These are phyloP conservation scores for Crithidia mellificae DNA, from an alignment of 208 protist genomes.

Conservation along the genomic window DNA sequence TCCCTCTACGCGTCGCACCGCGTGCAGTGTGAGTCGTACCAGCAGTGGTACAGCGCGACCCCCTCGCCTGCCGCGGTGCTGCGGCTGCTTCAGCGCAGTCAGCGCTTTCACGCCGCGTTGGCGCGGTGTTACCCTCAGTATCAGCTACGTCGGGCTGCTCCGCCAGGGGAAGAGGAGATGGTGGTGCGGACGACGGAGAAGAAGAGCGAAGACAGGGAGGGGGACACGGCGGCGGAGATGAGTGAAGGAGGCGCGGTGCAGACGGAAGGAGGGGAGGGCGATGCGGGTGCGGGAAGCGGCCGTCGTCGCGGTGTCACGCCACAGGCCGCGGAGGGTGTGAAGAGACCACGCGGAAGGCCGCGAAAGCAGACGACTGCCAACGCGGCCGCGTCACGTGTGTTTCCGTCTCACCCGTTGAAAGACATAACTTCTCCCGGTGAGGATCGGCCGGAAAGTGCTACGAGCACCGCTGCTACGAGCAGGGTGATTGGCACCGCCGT, in stretches of 20 bases:
- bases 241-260: too few species aligned
- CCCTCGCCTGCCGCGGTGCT: conserved; percentile 62
- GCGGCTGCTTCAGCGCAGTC: conserved; percentile 54
- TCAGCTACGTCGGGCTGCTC: too few species aligned
- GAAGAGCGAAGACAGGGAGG: too few species aligned
- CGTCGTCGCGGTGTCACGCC: neutral
- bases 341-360: neutral
- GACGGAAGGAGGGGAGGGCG: neutral
- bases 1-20: conserved; percentile 48
- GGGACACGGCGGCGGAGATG: too few species aligned
- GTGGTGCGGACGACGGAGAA: too few species aligned
- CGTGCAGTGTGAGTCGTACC: conserved; percentile 44
- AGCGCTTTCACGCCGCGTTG: conserved; percentile 38
- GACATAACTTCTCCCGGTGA: neutral
- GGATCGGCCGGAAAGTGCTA: too few species aligned
- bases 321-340: neutral
- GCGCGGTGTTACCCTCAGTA: conserved; percentile 38
- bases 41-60: conserved; percentile 55
- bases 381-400: neutral
- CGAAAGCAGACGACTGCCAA: too few species aligned
- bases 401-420: conserved; percentile 1
- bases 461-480: neutral
- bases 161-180: too few species aligned
- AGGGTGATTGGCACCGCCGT: neutral
- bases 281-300: neutral